These are phyloP conservation scores for Quercus phellos DNA, from an alignment of 331 rosid species.

Conservation along the genomic window DNA sequence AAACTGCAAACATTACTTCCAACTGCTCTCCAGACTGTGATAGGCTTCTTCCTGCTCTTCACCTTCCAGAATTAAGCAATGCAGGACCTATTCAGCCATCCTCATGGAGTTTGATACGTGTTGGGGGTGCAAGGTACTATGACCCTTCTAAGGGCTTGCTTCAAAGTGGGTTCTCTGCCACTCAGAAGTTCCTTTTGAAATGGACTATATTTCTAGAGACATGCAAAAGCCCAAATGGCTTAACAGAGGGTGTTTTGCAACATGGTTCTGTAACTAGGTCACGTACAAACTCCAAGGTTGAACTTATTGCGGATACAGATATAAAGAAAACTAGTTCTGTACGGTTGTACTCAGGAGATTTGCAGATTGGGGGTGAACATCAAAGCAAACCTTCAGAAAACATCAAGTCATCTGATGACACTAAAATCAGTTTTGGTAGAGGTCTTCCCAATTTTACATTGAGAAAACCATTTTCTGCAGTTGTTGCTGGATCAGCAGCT, in stretches of 20 bases:
- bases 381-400: constrained; percentile 37
- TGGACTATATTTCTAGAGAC: constrained; percentile 62
- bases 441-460: constrained; percentile 69
- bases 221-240: constrained; percentile 33
- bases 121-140: constrained; percentile 82
- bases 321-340: constrained; percentile 27
- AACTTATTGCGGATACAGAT: constrained; percentile 33
- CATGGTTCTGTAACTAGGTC: constrained; percentile 37
- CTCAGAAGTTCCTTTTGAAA: constrained; percentile 66
- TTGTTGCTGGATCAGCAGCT: constrained; percentile 74
- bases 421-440: constrained; percentile 56
- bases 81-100: constrained; percentile 51
- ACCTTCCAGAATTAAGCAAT: constrained; percentile 51
- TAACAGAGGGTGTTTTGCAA: constrained; percentile 31
- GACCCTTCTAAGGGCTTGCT: constrained; percentile 83
- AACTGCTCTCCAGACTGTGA: constrained; percentile 73
- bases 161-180: constrained; percentile 78
- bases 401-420: constrained; percentile 38
- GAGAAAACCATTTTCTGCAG: constrained; percentile 94
- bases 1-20: constrained; percentile 58
- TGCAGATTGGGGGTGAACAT: constrained; percentile 42
- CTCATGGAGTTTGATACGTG: constrained; percentile 80
- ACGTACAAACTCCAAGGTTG: constrained; percentile 29
- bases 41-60: constrained; percentile 67
- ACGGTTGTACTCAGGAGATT: constrained; percentile 31